These are phyloP conservation scores for Casuarina glauca DNA, from an alignment of 306 rosid species.

Conservation along the genomic window DNA sequence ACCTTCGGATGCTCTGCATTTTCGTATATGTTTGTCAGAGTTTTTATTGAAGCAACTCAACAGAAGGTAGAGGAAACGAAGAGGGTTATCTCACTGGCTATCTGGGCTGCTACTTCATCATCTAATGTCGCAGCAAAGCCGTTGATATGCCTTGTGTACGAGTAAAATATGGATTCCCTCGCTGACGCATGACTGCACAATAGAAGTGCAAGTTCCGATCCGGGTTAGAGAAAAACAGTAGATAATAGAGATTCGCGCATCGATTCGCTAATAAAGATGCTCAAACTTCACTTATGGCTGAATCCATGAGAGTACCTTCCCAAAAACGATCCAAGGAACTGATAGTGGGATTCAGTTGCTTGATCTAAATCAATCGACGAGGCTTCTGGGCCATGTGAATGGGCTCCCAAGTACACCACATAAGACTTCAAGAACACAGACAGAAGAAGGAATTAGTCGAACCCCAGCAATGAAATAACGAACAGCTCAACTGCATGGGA, in stretches of 20 bases:
- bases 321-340: slow-evolving; percentile 76
- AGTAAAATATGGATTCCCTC: slow-evolving; percentile 68
- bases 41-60: neutral
- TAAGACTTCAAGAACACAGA: slow-evolving; percentile 54
- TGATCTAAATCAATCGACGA: slow-evolving; percentile 43
- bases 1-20: slow-evolving; percentile 67
- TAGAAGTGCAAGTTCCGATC: no score
- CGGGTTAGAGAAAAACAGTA: no score
- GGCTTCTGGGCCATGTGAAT: slow-evolving; percentile 53
- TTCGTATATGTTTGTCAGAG: neutral
- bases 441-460: neutral
- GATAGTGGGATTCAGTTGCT: slow-evolving; percentile 58
- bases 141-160: slow-evolving; percentile 86
- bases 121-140: slow-evolving; percentile 89
- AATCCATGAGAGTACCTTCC: slow-evolving; percentile 42
- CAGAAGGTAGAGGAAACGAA: neutral
- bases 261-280: neutral
- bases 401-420: slow-evolving; percentile 85
- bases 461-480: slow-evolving; percentile 1
- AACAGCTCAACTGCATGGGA: neutral
- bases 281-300: neutral
- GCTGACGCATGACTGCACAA: slow-evolving; percentile 46
- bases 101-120: slow-evolving; percentile 63
- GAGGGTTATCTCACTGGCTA: slow-evolving; percentile 45
- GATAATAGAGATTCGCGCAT: no score